Base-by-base conservation (phyloP, 176 grass and related monocot genomes). In the Carex littledalei region DNA sequence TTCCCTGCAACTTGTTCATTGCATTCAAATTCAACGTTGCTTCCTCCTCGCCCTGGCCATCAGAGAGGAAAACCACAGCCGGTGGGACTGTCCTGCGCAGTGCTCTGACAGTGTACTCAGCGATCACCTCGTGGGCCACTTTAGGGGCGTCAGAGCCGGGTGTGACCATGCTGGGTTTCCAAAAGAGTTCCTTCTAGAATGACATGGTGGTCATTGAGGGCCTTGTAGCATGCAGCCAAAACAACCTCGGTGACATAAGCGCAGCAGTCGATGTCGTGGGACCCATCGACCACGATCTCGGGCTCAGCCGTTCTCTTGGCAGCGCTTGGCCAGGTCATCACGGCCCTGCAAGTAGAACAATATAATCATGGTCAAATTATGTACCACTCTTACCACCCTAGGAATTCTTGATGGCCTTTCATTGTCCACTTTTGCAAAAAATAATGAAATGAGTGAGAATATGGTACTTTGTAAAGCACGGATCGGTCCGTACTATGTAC, bases 131-230 rank as follows among this genome's bases (percentile, higher is more conserved):
- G 0, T 24, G 24, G 24, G 24, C 24, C 24, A 24, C 24, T 0
- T 24, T 24, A 24, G 24, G 24, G 24, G 24, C 24, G 24, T 24
- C 24, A 24, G 24, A 0, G n/a, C n/a, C n/a, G n/a, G n/a, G n/a
- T n/a, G n/a, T n/a, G n/a, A n/a, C n/a, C n/a, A n/a, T n/a, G n/a
- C n/a, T n/a, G 4, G 94, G 94, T 83, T 93, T 95, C n/a, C 2
- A 95, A 89, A 1, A 92, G 91, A 52, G 92, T 95, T 35, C 93
- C 93, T 86, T 95, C 93, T 56, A 89, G 89, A 86, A 87, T 80
- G 26, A 92, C 91, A 55, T 89, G 90, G 85, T 95, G 92, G 83
- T 92, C 91, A 16, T 91, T 86, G 86, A 95, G 82, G 73, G 88
- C 86, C 89, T 79, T 91, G 90, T 92, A 95, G 1, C 89, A 90